Base-by-base conservation (phyloP, 2,329 filamentous ascomycete genomes). In the Zymoseptoria tritici region DNA sequence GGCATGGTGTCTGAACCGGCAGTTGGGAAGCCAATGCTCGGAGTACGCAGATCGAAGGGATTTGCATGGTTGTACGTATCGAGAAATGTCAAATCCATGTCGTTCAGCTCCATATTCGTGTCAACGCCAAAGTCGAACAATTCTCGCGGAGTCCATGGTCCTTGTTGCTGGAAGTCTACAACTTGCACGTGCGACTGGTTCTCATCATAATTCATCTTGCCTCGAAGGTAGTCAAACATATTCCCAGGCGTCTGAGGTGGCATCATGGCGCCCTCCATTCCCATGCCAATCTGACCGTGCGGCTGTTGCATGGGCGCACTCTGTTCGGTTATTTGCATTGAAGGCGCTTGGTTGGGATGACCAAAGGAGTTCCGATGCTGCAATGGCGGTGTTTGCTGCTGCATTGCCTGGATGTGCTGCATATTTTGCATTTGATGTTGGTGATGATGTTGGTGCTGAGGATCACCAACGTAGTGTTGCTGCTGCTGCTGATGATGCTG, bases 61-160 rank as follows among this genome's bases (percentile, higher is more conserved):
- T 76, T 72, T 7, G 76, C 72, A 11, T 76, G 73, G 62, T 77
- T 79, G 66, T 78, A 78, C 9, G 75, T 74, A 55, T 79, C 76
- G 5, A 79, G 70, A 51, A 79, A 73, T 51, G 72, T 74, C 49
- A 79, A 68, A 62, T 80, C 78, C 29, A 78, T 64, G 57, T 77
- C 76, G 55, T 76, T 78, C 19, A 80, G 68, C 50, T 77, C 75
- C 57, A 79, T 71, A 57, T 78, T 76, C 49, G 76, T 74, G 57
- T 79, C 73, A 16, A 78, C 75, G 52, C 74, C 76, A 59, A 76
- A 75, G 54, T 78, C 77, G 63, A 78, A 72, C 9, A 78, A 70
- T 9, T 77, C 76, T 21, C 76, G 74, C 13, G 77, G 77, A 5
- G 76, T 78, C 64, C 72, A 75, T 31, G 75, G 73, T 4, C 76